Evolutionary conservation across 2,329 filamentous ascomycete species (phyloP), one percentile per base, ranked within the genome.

Genomic region (Beauveria varroae): DNA sequence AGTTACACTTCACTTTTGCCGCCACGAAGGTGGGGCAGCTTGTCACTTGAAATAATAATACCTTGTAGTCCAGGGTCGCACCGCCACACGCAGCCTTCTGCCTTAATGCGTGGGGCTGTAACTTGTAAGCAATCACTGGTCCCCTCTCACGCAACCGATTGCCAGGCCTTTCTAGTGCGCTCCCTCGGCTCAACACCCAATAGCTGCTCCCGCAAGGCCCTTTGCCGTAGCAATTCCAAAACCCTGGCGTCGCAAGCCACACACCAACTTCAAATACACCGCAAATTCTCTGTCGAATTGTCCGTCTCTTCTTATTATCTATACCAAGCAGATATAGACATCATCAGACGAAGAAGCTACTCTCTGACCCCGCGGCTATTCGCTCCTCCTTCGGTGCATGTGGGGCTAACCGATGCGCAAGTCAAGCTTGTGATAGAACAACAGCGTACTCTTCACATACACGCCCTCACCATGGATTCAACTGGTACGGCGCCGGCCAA

Each of bases 381-480:
- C 37, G 58, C 22, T 49, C n/a, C 40, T 37, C 16, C 30, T 18
- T 52, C 12, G 46, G 22, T 53, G 12, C 26, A 60, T 47, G 57
- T 60, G 57, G 57, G 49, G 57, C 53, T 37, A 46, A 8, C 28
- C 37, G 37, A 9, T 37, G 47, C 22, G 37, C 49, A 53, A 44
- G 20, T 43, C 51, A 41, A 60, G 57, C 57, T 53, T 60, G 57
- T 60, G 57, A 60, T 60, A 60, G 26, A 53, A 18, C 47, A 59
- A n/a, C 43, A 18, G 26, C 34, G 44, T 26, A 47, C n/a, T 46
- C 56, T 46, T 26, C 34, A 50, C 55, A 50, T n/a, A 57, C 1
- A n/a, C 28, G 7, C 57, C 64, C 63, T 59, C 54, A 59, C 37
- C 46, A 69, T 69, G 67, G 65, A 66, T 37, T 22, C 65, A 22